Percentiles rank a stretch among this genome's conserved stretches.
phyloP scores from a whole-genome alignment of 1,284 basidiomycete species.

The Spongispora temasekensis region DNA sequence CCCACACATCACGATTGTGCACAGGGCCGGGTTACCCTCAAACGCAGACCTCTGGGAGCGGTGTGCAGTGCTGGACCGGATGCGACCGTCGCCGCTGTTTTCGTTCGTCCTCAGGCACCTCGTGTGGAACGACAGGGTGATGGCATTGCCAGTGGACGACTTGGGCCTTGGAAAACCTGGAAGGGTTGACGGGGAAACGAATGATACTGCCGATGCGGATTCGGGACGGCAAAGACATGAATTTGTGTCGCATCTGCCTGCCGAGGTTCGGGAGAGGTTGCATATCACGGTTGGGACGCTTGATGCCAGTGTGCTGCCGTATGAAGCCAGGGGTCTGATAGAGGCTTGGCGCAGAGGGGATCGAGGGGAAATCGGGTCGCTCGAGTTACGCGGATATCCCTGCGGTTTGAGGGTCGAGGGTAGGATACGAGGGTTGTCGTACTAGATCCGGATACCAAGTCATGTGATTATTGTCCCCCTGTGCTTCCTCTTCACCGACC shows the following conservation, averaged over 20 bases:
- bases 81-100: constrained; percentile 54
- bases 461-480: constrained; percentile 24
- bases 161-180: constrained; percentile 40
- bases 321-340: constrained; percentile 74
- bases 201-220: constrained; percentile 1
- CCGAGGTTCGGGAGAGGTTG: constrained; percentile 51
- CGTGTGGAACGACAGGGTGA: constrained; percentile 78
- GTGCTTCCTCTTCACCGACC: no score
- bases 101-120: constrained; percentile 63
- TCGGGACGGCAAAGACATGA: constrained; percentile 43
- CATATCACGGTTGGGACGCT: constrained; percentile 91
- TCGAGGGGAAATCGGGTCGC: constrained; percentile 32
- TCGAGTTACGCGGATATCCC: constrained; percentile 38
- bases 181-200: background rate
- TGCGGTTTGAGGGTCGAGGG: no score
- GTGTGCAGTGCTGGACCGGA: constrained; percentile 52
- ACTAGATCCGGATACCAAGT: background rate
- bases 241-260: constrained; percentile 52
- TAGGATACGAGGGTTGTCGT: no score
- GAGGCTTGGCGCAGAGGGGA: constrained; percentile 52
- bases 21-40: constrained; percentile 58
- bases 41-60: constrained; percentile 64
- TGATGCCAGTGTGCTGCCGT: constrained; percentile 54
- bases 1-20: constrained; percentile 90
- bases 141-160: constrained; percentile 73